Base-by-base conservation (phyloP, 1,284 basidiomycete genomes). In the Melanopsichium pennsylvanicum region DNA sequence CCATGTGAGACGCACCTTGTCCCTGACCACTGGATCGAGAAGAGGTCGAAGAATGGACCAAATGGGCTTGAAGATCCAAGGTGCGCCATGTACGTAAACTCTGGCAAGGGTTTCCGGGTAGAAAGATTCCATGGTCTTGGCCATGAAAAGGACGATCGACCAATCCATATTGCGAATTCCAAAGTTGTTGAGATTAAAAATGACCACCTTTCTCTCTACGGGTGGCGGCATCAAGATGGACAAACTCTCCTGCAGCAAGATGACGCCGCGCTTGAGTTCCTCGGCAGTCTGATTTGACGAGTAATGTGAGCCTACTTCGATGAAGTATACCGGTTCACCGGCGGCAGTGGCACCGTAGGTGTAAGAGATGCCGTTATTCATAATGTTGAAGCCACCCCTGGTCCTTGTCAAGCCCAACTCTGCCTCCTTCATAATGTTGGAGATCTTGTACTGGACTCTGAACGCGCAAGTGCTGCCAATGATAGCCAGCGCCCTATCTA, bases 31-130 rank as follows among this genome's bases (percentile, higher is more conserved):
- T 1, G 76, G 76, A 59, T 78, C 74, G 18, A 78, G 41, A 27
- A 78, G 45, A 9, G 76, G 76, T 21, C 69, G 55, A 4, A 78
- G 50, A 33, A 78, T 76, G 39, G 63, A 58, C 76, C 76, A 78
- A 44, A 78, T 75, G 4, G 74, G 74, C 42, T 72, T 74, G 41
- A 78, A 78, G 60, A 78, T 74, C 76, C 76, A 78, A 2, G 76
- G 76, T 18, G 76, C 71, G 32, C 72, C 62, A 45, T 76, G 75
- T 11, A 76, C 74, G 27, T 76, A 76, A 23, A 78, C 63, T 3
- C 75, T 29, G n/a, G 75, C 68, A 19, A 76, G 37, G 10, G 72
- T 75, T 40, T 78, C 75, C 2, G 69, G 73, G 29, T 76, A 78
- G 54, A 72, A 76, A 19, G 57, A 61, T 35, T 76, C 74, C 67